Evolutionary conservation across 257 asterid species (phyloP).

Genomic region (Solanum tarijense): DNA sequence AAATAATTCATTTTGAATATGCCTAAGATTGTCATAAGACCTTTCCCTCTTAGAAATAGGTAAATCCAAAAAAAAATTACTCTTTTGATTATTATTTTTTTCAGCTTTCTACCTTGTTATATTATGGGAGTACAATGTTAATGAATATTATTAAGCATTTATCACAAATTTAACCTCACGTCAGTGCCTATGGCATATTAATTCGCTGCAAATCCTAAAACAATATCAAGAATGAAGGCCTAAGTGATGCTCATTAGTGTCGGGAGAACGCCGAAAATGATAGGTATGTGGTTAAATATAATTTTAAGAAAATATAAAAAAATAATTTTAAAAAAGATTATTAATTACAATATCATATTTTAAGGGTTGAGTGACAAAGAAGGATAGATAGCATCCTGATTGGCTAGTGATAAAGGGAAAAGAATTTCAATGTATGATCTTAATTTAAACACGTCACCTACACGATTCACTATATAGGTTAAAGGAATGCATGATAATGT

Average conservation of each 20-base stretch:
- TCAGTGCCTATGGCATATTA: too few species aligned
- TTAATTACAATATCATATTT: neutral
- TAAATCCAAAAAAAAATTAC: too few species aligned
- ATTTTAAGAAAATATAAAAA: too few species aligned
- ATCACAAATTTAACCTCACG: neutral
- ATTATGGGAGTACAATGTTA: neutral
- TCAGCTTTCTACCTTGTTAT: neutral
- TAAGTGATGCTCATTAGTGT: too few species aligned
- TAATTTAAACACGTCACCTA: neutral
- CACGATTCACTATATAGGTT: neutral
- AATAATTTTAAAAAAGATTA: too few species aligned
- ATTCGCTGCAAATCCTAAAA: neutral
- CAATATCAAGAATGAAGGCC: neutral
- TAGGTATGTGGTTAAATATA: too few species aligned
- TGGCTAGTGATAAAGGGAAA: neutral
- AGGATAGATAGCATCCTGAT: neutral
- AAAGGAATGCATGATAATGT: too few species aligned
- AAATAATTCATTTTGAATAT: neutral
- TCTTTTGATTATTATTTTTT: too few species aligned
- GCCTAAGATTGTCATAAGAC: neutral
- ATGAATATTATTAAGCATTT: neutral
- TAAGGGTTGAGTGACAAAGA: neutral
- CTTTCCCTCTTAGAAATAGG: neutral
- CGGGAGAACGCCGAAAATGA: too few species aligned
- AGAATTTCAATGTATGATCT: neutral